Base-by-base conservation (phyloP, 1,139 yeast genomes). In the Kazachstania sp. region DNA sequence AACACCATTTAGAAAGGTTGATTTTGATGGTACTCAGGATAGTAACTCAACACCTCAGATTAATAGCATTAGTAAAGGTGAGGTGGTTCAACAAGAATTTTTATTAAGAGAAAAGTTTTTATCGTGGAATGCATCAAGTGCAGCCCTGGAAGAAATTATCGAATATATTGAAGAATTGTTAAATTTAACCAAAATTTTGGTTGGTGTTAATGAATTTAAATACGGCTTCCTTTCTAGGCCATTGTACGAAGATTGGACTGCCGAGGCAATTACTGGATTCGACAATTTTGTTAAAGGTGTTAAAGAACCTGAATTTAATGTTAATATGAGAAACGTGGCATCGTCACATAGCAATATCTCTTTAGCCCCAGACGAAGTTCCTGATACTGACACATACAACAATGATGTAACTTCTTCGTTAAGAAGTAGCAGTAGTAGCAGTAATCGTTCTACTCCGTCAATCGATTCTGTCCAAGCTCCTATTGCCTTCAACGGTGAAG, bases 81-180 rank as follows among this genome's bases (percentile, higher is more conserved):
- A 36, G 18, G 31, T 49, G 31, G 35, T 49, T 3, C 59, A 59
- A n/a, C 61, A 61, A 40, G 61, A 58, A 28, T 55, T 52, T 35
- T 49, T 64, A 19, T 54, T 71, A n/a, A 67, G 68, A 44, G 71
- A 67, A 45, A 69, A 67, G 48, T 71, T 71, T 51, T 61, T 74
- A 57, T 67, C 74, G 44, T 75, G 79, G 79, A 74, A 73, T 53
- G 79, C 79, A 1, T 63, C 75, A 1, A 70, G 71, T 48, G 70
- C 75, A 2, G 76, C 77, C 0, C 56, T 71, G 2, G 78, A 73
- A 48, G 79, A 75, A 53, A 65, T 75, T 31, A 72, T 74, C 41
- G 75, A 71, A 45, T 74, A 73, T 51, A 64, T 72, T 28, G 79
- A 75, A 51, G 78, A 74, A 51, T 57, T 75, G 9, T 53, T 69